Conservation (phyloP, 768 basidiomycete genomes). For the Fomitopsis pulvina region DNA sequence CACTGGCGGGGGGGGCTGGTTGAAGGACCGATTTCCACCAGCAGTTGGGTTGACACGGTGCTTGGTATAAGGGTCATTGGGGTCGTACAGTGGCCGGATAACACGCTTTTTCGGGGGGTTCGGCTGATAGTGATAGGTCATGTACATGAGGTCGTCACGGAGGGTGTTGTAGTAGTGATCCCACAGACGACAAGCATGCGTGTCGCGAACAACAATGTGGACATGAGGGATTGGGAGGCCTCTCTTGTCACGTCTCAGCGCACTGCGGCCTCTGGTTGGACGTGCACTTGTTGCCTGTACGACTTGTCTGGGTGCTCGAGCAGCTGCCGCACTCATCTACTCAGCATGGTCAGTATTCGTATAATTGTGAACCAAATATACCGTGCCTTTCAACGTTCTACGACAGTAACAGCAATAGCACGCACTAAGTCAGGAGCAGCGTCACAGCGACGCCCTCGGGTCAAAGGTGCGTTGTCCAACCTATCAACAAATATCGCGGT, state of each 20-base stretch:
- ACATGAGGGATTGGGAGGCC: slow-evolving; percentile 73
- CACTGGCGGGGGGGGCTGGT: slow-evolving; percentile 61
- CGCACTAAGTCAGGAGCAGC: too few relatives aligned
- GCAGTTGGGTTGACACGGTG: slow-evolving; percentile 71
- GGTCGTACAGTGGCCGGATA: slow-evolving; percentile 67
- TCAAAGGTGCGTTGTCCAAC: too few relatives aligned
- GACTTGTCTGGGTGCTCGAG: slow-evolving; percentile 6
- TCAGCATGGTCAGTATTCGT: not conserved
- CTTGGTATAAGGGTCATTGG: slow-evolving; percentile 75
- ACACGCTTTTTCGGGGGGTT: slow-evolving; percentile 45
- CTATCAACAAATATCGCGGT: too few relatives aligned
- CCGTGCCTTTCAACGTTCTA: not conserved
- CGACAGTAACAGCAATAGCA: not conserved
- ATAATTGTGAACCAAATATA: not conserved
- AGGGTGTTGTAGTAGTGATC: slow-evolving; percentile 84
- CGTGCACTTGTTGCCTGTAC: slow-evolving; percentile 13
- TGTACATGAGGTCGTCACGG: slow-evolving; percentile 87
- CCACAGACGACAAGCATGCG: slow-evolving; percentile 62
- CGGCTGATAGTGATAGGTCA: slow-evolving; percentile 82
- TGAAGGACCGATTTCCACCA: slow-evolving; percentile 62
- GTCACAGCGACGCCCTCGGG: too few relatives aligned
- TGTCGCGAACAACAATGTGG: slow-evolving; percentile 59
- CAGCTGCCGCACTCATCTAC: slow-evolving; percentile 15
- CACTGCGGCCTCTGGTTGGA: slow-evolving; percentile 15
- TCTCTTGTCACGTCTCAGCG: slow-evolving; percentile 41